Percentiles rank a stretch among this genome's conserved stretches.
Evolutionary conservation across 2,329 filamentous ascomycete genomes (phyloP).

Genomic region (Aspergillus ustus): DNA sequence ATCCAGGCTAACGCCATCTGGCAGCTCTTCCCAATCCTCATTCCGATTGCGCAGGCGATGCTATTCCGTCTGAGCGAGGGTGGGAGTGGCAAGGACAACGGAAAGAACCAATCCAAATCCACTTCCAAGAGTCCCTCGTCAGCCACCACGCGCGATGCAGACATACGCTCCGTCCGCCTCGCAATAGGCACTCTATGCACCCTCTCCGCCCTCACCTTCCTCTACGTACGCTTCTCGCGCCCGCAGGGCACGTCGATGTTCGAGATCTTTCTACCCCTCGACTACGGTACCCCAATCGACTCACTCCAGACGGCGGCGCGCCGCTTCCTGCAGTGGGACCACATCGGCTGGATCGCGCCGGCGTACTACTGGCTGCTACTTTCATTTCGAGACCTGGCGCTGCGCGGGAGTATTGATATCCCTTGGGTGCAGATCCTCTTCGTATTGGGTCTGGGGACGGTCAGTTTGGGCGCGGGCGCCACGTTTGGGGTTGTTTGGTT

Average conservation of each 20-base stretch:
- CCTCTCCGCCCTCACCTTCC: neutral
- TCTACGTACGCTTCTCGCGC: neutral
- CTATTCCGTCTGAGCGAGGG: neutral
- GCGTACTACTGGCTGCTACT: conserved; percentile 16
- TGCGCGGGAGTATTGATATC: neutral
- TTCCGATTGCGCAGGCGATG: conserved; percentile 9
- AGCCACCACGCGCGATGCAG: neutral
- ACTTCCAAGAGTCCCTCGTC: too few relatives aligned
- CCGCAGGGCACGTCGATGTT: neutral
- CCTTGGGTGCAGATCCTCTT: conserved; percentile 4
- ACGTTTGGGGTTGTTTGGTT: conserved; percentile 23
- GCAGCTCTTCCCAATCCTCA: conserved; percentile 19
- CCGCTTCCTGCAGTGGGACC: conserved; percentile 17
- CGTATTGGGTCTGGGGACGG: neutral
- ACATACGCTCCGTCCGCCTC: neutral
- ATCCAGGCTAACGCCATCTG: conserved; percentile 17
- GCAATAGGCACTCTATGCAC: neutral
- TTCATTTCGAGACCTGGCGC: conserved; percentile 14
- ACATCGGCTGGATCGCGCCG: conserved; percentile 7
- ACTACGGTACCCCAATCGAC: neutral
- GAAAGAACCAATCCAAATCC: too few relatives aligned
- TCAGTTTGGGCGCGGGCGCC: conserved; percentile 16
- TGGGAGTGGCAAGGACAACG: neutral
- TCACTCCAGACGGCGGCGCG: conserved; percentile 8
- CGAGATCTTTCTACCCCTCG: conserved; percentile 3